Evolutionary conservation across 78 protist genomes (phyloP).

Genomic region (Dictyostelium firmibasis): DNA sequence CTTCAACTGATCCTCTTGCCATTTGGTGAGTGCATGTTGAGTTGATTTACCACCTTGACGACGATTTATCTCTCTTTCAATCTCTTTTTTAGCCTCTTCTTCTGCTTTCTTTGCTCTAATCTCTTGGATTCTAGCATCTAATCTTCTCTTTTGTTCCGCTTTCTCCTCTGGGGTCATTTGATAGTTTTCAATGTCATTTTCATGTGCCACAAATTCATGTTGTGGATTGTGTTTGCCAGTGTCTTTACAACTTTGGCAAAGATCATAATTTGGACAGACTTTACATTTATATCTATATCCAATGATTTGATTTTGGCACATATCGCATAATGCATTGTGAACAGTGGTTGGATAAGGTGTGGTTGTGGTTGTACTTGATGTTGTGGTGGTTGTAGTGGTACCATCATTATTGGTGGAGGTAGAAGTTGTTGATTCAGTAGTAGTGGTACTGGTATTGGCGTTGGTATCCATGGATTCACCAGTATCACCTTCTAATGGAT

Average conservation of each 20-base stretch:
- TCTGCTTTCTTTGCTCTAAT: conserved; percentile 46
- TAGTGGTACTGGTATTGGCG: conserved; percentile 4
- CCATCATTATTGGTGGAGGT: neutral
- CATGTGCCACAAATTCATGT: conserved; percentile 52
- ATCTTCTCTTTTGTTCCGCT: neutral
- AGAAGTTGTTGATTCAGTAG: neutral
- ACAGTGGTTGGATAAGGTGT: conserved; percentile 13
- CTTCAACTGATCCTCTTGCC: conserved; percentile 71
- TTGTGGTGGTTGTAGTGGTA: neutral
- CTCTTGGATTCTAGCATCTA: conserved; percentile 17
- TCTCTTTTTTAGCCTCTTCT: conserved; percentile 71
- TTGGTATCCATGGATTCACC: too few relatives aligned
- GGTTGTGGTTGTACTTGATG: neutral
- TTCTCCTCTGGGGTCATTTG: conserved; percentile 69
- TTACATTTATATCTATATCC: conserved; percentile 82
- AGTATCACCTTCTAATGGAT: conserved; percentile 12
- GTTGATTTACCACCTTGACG: conserved; percentile 37
- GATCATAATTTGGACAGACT: conserved; percentile 77
- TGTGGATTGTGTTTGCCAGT: conserved; percentile 22
- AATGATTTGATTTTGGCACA: conserved; percentile 70
- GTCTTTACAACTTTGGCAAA: conserved; percentile 68
- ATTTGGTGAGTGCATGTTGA: conserved; percentile 37
- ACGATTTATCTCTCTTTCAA: conserved; percentile 69
- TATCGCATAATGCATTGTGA: conserved; percentile 78
- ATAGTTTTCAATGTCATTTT: conserved; percentile 45